These are phyloP conservation scores for Podaxis carcinomalis DNA, from an alignment of 768 basidiomycete genomes.

Conservation along the genomic window DNA sequence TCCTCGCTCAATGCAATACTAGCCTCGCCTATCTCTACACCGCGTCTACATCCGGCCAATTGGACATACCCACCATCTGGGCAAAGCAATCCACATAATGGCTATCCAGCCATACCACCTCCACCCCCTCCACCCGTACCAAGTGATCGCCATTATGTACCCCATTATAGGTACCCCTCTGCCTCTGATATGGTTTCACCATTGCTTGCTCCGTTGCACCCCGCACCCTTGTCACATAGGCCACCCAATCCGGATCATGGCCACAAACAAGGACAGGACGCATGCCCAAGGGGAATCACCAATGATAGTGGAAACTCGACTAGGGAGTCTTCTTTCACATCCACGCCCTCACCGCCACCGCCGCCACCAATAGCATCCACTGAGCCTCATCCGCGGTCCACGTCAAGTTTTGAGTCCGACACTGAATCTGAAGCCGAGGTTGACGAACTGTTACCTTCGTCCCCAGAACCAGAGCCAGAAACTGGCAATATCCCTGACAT, in stretches of 20 bases:
- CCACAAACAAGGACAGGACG: not conserved
- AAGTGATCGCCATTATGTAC: not conserved
- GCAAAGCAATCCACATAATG: not conserved
- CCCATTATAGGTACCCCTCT: slow-evolving; percentile 5
- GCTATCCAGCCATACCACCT: not conserved
- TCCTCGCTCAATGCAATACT: slow-evolving; percentile 12
- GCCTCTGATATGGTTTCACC: not conserved
- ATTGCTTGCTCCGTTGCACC: not conserved
- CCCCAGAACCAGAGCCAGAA: slow-evolving; percentile 8
- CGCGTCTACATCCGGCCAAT: slow-evolving; percentile 7
- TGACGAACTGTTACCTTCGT: slow-evolving; percentile 7
- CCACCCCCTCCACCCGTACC: not conserved
- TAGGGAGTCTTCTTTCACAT: not conserved
- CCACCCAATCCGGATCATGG: not conserved
- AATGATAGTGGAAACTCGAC: not conserved
- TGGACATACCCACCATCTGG: not conserved
- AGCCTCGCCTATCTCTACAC: slow-evolving; percentile 11
- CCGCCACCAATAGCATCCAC: not conserved
- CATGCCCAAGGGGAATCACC: not conserved
- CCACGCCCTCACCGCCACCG: not conserved
- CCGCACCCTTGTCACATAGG: not conserved
- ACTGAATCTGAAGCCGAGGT: not conserved
- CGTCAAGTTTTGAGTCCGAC: not conserved
- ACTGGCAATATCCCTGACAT: not conserved
- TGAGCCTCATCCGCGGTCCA: not conserved